Base-by-base conservation (phyloP, 768 basidiomycete genomes). In the Tephrocybe rancida region DNA sequence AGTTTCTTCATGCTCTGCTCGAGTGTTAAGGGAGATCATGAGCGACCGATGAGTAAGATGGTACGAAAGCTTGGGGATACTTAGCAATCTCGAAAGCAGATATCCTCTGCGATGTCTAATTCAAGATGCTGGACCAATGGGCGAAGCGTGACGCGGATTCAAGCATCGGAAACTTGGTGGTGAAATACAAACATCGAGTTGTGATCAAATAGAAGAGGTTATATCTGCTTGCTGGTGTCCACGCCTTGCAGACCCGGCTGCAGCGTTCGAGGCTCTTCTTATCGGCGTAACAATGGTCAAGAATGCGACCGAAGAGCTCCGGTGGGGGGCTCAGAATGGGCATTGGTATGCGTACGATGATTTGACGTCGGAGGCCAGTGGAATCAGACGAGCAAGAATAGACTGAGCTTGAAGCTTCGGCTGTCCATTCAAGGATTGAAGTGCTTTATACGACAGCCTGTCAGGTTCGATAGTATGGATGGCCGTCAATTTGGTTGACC, bases 191-290 rank as follows among this genome's bases (percentile, higher is more conserved):
- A 6, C 14, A 14, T 24, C 24, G 32, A 37, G 24, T 44, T 7
- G 27, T 44, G n/a, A 51, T n/a, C 11, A 43, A 51, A 10, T 29
- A 34, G 30, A 51, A 51, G 43, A 51, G 42, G 34, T 51, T 30
- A 21, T 35, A 51, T 44, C 30, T 51, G 50, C 50, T 51, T 4
- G 32, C 32, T 44, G 42, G 2, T 1, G 24, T 25, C 50, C 50
- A 51, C 6, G 4, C 14, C 10, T 37, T 34, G 26, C 32, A 44
- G 42, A 51, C 50, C 10, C 16, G 30, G 9, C 32, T 44, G 21
- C 42, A 44, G 10, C 3, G 30, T 37, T 25, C 26, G 9, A 51
- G 34, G 14, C 39, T 37, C 26, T 37, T 25, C 25, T 44, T 51
- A 27, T 51, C 43, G 13, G 13, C 29, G 32, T 37, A 27, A 43